Evolutionary conservation across 306 rosid species (phyloP), one percentile per base, ranked within the genome.

Genomic region (Psophocarpus tetragonolobus): DNA sequence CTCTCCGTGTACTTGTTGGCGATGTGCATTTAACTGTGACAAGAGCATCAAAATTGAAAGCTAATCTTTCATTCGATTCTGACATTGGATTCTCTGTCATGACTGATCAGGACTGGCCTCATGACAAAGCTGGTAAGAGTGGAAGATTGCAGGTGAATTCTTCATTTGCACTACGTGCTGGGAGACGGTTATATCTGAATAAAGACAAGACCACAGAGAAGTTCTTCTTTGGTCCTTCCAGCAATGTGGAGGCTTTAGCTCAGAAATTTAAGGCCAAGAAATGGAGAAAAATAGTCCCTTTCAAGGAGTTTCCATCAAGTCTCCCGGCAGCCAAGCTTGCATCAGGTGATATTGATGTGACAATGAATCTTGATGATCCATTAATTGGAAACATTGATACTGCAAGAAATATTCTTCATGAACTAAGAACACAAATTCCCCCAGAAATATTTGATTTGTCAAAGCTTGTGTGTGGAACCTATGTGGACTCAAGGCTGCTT

Each of bases 391-490:
- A 77, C 69, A 20, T 89, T n/a, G 81, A 84, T 3, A 75, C 83
- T 15, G 97, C 93, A 35, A 80, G 70, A 69, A 87, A 86, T 65
- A 82, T 87, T 8, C 86, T 91, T 50, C 92, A 82, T 73, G 98
- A 95, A 86, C 85, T 92, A 35, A 87, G 92, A 71, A 78, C 80
- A 48, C 98, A 92, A 76, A 50, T 92, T 76, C 98, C 98, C 1
- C 95, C 98, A 0, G 97, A 92, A 79, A 86, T 95, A 81, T 95
- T 95, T 79, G 98, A 95, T 88, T 50, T 95, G 85, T 86, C 98
- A 0, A 90, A 89, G 93, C 80, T 95, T 12, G 96, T 92, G 14
- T 95, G 98, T 54, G 98, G 98, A 84, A 95, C 98, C 12, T 95
- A 88, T 53, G 97, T 89, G 41, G 97, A 95, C 84, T 84, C 97